Base-by-base conservation (phyloP, 164 flowering plant species). In the Piper longum region DNA sequence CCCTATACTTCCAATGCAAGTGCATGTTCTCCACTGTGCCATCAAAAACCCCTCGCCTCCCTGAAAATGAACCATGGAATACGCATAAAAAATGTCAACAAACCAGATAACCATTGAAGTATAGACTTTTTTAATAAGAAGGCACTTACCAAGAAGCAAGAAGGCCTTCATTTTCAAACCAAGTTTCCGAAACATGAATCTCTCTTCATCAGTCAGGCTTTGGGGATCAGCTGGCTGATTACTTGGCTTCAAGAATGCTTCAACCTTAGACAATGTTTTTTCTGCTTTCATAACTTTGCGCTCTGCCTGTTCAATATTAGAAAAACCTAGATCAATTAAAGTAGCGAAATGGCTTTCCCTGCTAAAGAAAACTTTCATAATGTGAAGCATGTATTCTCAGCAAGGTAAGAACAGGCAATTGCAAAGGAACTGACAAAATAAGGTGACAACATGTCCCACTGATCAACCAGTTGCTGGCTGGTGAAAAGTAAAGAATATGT, bases 1-100 rank as follows among this genome's bases (percentile, higher is more conserved):
- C 99, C 54, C 99, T 74, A 67, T 90, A 93, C 70, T 93, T 93
- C 99, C 99, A 93, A 66, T 93, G 97, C 77, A 90, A 77, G 75
- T 93, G 97, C 95, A 93, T 85, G 73, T 91, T 93, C 80, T 93
- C 96, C 70, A 93, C 85, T 44, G 97, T 88, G 62, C 97, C 99
- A 72, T 83, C 96, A 76, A 93, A 93, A 68, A 93, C 89, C 70
- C 95, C 97, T 43, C 99, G 91, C 67, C 96, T 80, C 62, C 99
- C 99, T 93, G 84, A 75, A 80, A 60, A 13, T 58, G 62, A 39
- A 16, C 36, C 44, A 54, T 41, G 42, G 6, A 5, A 57, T 64
- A 44, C 40, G 9, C 41, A 48, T 14, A 48, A 1, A 48, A 48
- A 44, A 5, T 6, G 14, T 48, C 3, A 5, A 48, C 9, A 48